Evolutionary conservation across 2,329 filamentous ascomycete genomes (phyloP), one percentile per base, ranked within the genome.

Genomic region (Neonectria ditissima): DNA sequence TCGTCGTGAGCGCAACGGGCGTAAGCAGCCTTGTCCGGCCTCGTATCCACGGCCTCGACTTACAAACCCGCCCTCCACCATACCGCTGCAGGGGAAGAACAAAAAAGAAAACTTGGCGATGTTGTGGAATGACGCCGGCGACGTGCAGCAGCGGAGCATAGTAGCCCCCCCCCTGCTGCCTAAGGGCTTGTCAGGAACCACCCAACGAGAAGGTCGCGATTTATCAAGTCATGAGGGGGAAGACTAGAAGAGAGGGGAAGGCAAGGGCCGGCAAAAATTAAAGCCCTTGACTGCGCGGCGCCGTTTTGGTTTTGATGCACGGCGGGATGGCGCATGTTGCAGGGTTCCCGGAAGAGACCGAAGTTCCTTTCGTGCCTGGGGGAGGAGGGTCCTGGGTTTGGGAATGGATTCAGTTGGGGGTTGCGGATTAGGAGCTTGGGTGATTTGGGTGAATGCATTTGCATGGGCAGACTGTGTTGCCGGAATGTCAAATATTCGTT

Each of bases 301-400:
- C 24, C 45, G 30, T 48, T 48, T 32, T 32, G n/a, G n/a, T n/a
- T 13, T 37, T 6, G 14, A 37, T 50, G 47, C 47, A 32, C 11
- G n/a, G 28, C 47, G 47, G 47, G 47, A 50, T 20, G 26, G 13
- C 47, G 47, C 47, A 50, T 32, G 47, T 20, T 50, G 47, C 28
- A 50, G 47, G 26, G 2, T 22, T n/a, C 24, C 10, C 16, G 24
- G 58, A 28, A 55, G 24, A 32, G 41, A 58, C 60, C 55, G 55
- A 63, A 58, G 60, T 63, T 45, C 60, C 55, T 43, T 63, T 63
- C 59, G 58, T 63, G 50, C 60, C 58, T 50, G 58, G 55, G 44
- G 22, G 16, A 34, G 41, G 26, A 51, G 39, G 56, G 59, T 62
- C 59, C 59, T 62, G 53, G 53, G n/a, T 6, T n/a, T 50, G 26